Evolutionary conservation across 495 filamentous ascomycete genomes (phyloP).

Genomic region (Coniosporium apollinis): DNA sequence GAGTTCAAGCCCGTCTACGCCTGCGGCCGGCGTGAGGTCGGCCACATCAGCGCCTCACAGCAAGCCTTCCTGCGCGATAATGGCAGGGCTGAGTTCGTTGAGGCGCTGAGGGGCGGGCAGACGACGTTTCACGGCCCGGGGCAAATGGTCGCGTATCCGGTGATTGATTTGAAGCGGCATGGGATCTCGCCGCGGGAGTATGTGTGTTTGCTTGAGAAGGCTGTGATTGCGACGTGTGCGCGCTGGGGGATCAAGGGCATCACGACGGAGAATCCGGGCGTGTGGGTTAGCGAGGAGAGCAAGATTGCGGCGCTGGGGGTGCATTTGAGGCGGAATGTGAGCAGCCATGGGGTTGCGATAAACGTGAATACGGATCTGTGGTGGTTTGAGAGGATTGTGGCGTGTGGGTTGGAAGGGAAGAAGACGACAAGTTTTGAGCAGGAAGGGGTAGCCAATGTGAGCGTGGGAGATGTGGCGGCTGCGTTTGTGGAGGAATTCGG

Average conservation of each 20-base stretch:
- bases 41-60: constrained; percentile 32
- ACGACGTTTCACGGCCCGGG: constrained; percentile 94
- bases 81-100: constrained; percentile 42
- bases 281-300: constrained; percentile 43
- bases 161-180: constrained; percentile 54
- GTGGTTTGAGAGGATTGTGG: constrained; percentile 66
- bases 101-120: constrained; percentile 69
- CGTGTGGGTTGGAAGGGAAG: constrained; percentile 72
- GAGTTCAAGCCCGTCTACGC: constrained; percentile 77
- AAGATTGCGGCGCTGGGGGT: constrained; percentile 89
- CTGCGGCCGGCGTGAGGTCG: constrained; percentile 66
- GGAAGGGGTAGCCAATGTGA: constrained; percentile 14
- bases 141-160: constrained; percentile 77
- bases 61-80: constrained; percentile 23
- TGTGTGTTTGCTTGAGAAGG: constrained; percentile 57
- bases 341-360: constrained; percentile 71
- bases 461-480: constrained; percentile 17
- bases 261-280: constrained; percentile 66
- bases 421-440: constrained; percentile 48
- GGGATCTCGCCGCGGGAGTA: constrained; percentile 44
- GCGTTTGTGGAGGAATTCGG: constrained; percentile 20
- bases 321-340: constrained; percentile 68
- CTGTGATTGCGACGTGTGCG: constrained; percentile 46
- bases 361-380: constrained; percentile 55
- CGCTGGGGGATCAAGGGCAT: constrained; percentile 39